Percentiles rank a stretch among this genome's conserved stretches.
Conservation (phyloP, 176 grass and related monocot species). For the bread wheat (Triticum aestivum) region IWGSC_CS_RefSeq_v2.1 NC_057813.1:247038413-247038912, state of each 20-base stretch:
- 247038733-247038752: slow-evolving; percentile 9
- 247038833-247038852: background rate
- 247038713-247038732: slow-evolving; percentile 2
- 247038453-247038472: too few species aligned
- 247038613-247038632: background rate
- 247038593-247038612: background rate
- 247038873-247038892: slow-evolving; percentile 60
- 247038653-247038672: slow-evolving; percentile 25
- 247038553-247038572: too few species aligned
- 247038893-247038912: slow-evolving; percentile 48
- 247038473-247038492: too few species aligned
- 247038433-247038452: too few species aligned
- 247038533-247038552: too few species aligned
- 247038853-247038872: slow-evolving; percentile 49
- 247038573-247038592: too few species aligned
- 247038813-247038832: slow-evolving; percentile 21
- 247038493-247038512: too few species aligned
- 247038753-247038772: slow-evolving; percentile 39
- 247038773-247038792: slow-evolving; percentile 24
- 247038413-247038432: too few species aligned
- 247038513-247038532: too few species aligned
- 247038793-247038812: slow-evolving; percentile 17
- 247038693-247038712: background rate
- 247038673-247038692: slow-evolving; percentile 14
- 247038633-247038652: background rate